Evolutionary conservation across 768 basidiomycete species (phyloP).

Genomic region (Kwoniella bestiolae): DNA sequence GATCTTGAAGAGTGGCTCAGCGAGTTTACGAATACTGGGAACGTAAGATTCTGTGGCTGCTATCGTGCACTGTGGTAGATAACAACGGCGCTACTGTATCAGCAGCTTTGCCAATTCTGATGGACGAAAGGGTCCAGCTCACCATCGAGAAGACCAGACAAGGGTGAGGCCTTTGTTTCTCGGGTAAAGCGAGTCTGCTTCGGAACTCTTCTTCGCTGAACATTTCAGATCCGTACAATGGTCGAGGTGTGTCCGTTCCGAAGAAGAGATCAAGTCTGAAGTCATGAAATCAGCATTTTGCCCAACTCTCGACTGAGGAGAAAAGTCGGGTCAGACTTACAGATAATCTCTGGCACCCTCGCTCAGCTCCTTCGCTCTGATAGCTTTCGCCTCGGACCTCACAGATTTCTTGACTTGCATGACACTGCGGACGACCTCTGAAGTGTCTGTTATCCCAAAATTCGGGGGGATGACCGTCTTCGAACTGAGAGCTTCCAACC

Average conservation of each 20-base stretch:
- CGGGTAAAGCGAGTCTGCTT: conserved; percentile 20
- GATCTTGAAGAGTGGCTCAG: conserved; percentile 32
- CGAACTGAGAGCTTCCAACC: background rate
- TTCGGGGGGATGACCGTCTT: background rate
- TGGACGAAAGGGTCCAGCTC: background rate
- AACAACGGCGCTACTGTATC: too few species aligned
- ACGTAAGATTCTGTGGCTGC: conserved; percentile 40
- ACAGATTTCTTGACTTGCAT: conserved; percentile 2
- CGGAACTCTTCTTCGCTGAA: conserved; percentile 37
- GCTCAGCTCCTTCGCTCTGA: conserved; percentile 23
- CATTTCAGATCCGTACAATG: conserved; percentile 27
- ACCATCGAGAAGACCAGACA: conserved; percentile 44
- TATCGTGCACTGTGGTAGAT: conserved; percentile 42
- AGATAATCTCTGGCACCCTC: conserved; percentile 35
- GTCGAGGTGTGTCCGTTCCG: conserved; percentile 14
- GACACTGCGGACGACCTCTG: conserved; percentile 6
- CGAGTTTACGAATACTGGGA: conserved; percentile 35
- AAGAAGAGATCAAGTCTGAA: conserved; percentile 14
- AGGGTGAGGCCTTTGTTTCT: conserved; percentile 27
- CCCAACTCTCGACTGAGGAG: background rate
- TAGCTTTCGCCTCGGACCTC: background rate
- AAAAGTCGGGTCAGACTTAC: conserved; percentile 4
- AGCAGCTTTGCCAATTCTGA: background rate
- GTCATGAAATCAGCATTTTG: background rate
- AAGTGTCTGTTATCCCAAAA: background rate